phyloP scores from a whole-genome alignment of 2,329 filamentous ascomycete species.

The Fusarium sp. region DNA sequence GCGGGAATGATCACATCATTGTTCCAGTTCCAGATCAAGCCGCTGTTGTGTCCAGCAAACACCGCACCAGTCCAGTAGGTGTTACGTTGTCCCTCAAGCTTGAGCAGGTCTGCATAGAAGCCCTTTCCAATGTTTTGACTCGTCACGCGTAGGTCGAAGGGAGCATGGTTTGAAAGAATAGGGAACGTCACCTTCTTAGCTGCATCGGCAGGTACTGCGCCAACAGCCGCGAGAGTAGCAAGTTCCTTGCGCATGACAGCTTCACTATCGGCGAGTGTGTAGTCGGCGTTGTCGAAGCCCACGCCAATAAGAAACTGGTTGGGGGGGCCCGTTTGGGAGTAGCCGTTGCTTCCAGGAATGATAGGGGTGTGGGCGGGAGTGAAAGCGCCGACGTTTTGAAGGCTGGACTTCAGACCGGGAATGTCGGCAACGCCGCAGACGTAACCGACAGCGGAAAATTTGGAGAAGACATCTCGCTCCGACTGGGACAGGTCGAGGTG shows the following conservation, averaged over 20 bases:
- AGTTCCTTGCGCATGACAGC: conserved; percentile 26
- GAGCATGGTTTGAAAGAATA: conserved; percentile 22
- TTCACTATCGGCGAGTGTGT: conserved; percentile 12
- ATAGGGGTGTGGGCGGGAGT: conserved; percentile 11
- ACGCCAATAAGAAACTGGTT: conserved; percentile 15
- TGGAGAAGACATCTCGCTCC: conserved; percentile 31
- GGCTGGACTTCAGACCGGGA: conserved; percentile 9
- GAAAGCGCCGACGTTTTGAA: conserved; percentile 33
- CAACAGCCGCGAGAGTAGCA: conserved; percentile 3
- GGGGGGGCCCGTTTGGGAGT: not conserved
- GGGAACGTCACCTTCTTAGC: conserved; percentile 18
- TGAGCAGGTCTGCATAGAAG: conserved; percentile 27
- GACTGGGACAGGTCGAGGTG: conserved; percentile 8
- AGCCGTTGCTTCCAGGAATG: conserved; percentile 27
- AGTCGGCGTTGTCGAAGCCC: conserved; percentile 14
- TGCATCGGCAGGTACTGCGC: conserved; percentile 8
- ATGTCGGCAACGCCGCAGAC: conserved; percentile 29
- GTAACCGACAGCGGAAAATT: conserved; percentile 28
- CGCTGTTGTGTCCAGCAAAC: conserved; percentile 43
- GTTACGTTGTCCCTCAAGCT: conserved; percentile 25
- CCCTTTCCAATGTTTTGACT: conserved; percentile 11
- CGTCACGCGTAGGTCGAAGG: conserved; percentile 31
- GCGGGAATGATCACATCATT: conserved; percentile 32
- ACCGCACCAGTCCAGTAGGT: conserved; percentile 43
- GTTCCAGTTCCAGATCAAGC: conserved; percentile 40